Conservation (phyloP, 371 early-diverging fungal species). For the Smittium mucronatum region DNA sequence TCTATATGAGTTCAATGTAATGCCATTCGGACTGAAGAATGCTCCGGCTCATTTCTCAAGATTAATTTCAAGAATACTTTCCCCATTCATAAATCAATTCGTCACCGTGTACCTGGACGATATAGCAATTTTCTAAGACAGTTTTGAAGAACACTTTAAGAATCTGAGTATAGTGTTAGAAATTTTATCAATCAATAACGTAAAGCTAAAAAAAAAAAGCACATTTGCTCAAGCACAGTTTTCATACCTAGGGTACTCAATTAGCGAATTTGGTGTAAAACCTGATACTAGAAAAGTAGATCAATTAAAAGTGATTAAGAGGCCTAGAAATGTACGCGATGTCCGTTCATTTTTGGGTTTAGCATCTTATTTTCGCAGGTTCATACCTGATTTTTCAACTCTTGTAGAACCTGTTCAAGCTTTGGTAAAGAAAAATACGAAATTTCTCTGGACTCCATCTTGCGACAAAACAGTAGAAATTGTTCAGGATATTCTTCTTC, state of each 20-base stretch:
- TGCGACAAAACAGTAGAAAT: not conserved
- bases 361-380: not conserved
- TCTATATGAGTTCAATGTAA: not conserved
- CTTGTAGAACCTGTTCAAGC: not conserved
- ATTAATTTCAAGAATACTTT: not conserved
- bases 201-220: not conserved
- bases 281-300: not conserved
- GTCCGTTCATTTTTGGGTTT: not conserved
- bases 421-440: not conserved
- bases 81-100: not conserved
- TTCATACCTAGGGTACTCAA: not conserved
- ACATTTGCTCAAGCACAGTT: not conserved
- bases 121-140: not conserved
- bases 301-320: not conserved
- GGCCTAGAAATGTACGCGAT: not conserved
- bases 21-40: slow-evolving; percentile 7
- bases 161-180: not conserved
- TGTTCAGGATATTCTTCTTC: not conserved
- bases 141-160: not conserved
- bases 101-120: slow-evolving; percentile 2
- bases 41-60: not conserved
- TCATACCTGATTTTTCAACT: not conserved
- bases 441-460: not conserved
- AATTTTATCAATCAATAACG: not conserved
- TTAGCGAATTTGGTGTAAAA: not conserved